A percentile compares a stretch with the other conserved stretches of the same genome.
These are phyloP conservation scores for Tylopilus sp. DNA, from an alignment of 768 basidiomycete species.

Conservation along the genomic window DNA sequence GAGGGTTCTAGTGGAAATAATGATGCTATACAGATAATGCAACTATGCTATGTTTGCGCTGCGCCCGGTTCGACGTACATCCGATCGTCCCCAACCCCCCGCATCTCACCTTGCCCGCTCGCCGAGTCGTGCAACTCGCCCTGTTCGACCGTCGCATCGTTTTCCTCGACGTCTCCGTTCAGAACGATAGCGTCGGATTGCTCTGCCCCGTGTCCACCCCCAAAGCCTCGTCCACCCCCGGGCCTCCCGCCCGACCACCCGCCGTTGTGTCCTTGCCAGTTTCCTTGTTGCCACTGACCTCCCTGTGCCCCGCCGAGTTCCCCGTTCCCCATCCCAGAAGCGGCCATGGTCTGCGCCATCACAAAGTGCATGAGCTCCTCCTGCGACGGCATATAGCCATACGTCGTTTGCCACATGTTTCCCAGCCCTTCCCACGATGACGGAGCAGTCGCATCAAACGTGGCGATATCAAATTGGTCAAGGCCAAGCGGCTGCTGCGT, in stretches of 20 bases:
- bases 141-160: slow-evolving; percentile 4
- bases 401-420: slow-evolving; percentile 69
- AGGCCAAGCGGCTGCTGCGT: slow-evolving; percentile 46
- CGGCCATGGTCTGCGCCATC: slow-evolving; percentile 37
- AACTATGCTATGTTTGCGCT: slow-evolving; percentile 8
- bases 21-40: slow-evolving; percentile 22
- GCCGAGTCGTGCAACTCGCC: neutral
- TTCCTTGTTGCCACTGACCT: slow-evolving; percentile 24
- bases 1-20: neutral
- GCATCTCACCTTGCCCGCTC: slow-evolving; percentile 47
- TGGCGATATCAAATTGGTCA: slow-evolving; percentile 64
- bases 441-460: slow-evolving; percentile 72
- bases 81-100: slow-evolving; percentile 57
- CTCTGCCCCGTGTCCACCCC: slow-evolving; percentile 36
- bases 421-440: slow-evolving; percentile 79
- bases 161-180: slow-evolving; percentile 39
- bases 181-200: slow-evolving; percentile 49
- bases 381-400: slow-evolving; percentile 66
- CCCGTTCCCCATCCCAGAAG: slow-evolving; percentile 12
- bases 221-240: slow-evolving; percentile 37
- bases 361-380: slow-evolving; percentile 78
- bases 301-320: slow-evolving; percentile 18
- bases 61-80: too few species aligned
- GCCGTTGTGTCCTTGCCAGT: slow-evolving; percentile 27
- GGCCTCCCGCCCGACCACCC: slow-evolving; percentile 41